Conservation (phyloP, 2,329 filamentous ascomycete species). For the Claviceps spartinae region DNA sequence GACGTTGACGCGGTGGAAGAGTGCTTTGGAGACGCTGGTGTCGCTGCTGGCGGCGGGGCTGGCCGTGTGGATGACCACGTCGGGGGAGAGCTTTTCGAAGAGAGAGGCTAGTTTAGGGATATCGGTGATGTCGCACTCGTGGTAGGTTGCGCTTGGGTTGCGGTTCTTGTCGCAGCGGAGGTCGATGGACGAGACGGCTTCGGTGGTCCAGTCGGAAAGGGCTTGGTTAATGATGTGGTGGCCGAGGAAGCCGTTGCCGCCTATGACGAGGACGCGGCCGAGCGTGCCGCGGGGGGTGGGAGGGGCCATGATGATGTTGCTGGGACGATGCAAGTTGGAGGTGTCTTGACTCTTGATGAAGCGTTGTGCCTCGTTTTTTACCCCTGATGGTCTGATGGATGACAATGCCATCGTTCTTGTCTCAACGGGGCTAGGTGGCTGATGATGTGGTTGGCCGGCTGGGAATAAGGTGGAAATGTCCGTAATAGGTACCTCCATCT, state of each 20-base stretch:
- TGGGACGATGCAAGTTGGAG: neutral
- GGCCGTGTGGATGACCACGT: conserved; percentile 85
- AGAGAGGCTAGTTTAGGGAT: conserved; percentile 43
- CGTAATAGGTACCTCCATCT: too few relatives aligned
- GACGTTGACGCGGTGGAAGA: conserved; percentile 75
- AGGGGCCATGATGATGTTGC: neutral
- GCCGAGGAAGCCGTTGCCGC: conserved; percentile 74
- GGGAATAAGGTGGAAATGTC: too few relatives aligned
- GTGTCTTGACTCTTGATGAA: too few relatives aligned
- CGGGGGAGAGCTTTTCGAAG: conserved; percentile 54
- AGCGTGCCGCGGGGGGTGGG: conserved; percentile 28
- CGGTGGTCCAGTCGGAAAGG: conserved; percentile 36
- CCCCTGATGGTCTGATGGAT: too few relatives aligned
- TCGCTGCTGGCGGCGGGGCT: conserved; percentile 48
- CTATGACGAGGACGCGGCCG: conserved; percentile 63
- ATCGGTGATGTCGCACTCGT: conserved; percentile 68
- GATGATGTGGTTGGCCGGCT: neutral
- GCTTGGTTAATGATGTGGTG: conserved; percentile 68
- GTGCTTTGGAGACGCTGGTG: conserved; percentile 38
- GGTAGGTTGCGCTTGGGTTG: conserved; percentile 45
- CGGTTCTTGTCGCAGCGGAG: conserved; percentile 59
- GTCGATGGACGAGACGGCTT: conserved; percentile 56
- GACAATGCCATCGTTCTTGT: neutral
- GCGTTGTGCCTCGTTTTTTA: neutral
- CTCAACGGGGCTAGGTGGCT: neutral